Conservation (phyloP, 768 basidiomycete species). For the Hysterangium stoloniferum region DNA sequence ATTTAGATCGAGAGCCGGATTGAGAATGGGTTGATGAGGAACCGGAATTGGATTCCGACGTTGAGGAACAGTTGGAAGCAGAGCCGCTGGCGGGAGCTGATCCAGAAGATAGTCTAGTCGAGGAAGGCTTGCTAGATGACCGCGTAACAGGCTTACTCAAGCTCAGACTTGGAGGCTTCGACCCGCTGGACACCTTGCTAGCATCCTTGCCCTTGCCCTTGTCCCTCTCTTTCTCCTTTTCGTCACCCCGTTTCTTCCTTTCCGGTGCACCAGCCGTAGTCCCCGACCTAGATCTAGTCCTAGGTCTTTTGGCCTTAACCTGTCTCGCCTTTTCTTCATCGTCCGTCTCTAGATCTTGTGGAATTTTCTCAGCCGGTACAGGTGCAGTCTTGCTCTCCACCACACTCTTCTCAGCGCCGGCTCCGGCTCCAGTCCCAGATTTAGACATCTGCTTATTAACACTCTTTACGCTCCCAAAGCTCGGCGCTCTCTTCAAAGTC, state of each 20-base stretch:
- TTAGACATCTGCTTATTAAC: constrained; percentile 19
- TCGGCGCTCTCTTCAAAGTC: constrained; percentile 48
- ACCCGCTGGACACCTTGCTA: neutral
- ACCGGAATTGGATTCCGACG: too few species aligned
- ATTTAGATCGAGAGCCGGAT: too few species aligned
- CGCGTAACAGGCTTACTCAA: too few species aligned
- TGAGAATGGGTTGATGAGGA: too few species aligned
- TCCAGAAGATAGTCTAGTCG: too few species aligned
- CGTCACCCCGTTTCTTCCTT: constrained; percentile 20
- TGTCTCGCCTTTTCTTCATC: constrained; percentile 66
- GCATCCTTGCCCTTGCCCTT: neutral
- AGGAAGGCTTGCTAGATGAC: too few species aligned
- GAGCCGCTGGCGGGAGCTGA: too few species aligned
- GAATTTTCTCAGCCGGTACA: constrained; percentile 14
- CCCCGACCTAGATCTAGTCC: constrained; percentile 18
- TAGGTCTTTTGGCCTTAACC: constrained; percentile 54
- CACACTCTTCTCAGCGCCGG: constrained; percentile 6
- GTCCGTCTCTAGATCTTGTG: constrained; percentile 42
- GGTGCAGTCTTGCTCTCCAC: constrained; percentile 5
- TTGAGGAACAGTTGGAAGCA: too few species aligned
- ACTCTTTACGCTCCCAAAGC: constrained; percentile 36
- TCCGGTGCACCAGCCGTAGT: neutral
- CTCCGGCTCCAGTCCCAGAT: neutral
- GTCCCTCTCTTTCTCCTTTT: neutral
- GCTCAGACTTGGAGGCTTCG: neutral